Conservation (phyloP, 2,329 filamentous ascomycete species). For the Calonectria montana region DNA sequence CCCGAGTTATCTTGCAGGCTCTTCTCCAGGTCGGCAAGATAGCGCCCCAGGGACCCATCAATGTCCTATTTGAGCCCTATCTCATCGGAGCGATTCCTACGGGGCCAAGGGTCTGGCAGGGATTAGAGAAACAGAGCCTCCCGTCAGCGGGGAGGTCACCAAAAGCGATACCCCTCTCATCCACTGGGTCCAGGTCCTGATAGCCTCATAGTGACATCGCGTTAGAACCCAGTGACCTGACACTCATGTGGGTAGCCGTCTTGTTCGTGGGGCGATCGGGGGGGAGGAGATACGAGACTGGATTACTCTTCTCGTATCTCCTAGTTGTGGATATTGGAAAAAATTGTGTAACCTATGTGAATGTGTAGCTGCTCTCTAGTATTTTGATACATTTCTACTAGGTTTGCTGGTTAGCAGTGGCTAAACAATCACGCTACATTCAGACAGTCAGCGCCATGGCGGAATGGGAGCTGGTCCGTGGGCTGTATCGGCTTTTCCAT, state of each 20-base stretch:
- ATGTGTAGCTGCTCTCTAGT: background rate
- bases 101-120: conserved; percentile 9
- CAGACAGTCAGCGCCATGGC: background rate
- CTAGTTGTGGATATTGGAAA: background rate
- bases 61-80: conserved; percentile 5
- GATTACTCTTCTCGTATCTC: background rate
- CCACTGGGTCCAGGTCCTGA: conserved; percentile 3
- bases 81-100: conserved; percentile 7
- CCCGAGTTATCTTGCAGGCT: background rate
- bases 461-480: background rate
- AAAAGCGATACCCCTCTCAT: background rate
- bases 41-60: background rate
- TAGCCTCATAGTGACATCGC: conserved; percentile 12
- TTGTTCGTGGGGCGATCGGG: conserved; percentile 12
- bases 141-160: conserved; percentile 6
- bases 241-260: conserved; percentile 40
- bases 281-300: background rate
- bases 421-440: background rate
- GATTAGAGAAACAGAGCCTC: conserved; percentile 16
- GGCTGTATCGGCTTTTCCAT: background rate
- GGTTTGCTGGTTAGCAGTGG: background rate
- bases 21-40: background rate
- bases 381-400: too few species aligned
- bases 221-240: conserved; percentile 39
- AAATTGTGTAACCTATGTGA: background rate